Evolutionary conservation across 116 monocot species (phyloP), one percentile per base, ranked within the genome.

Genomic region (Iris pallida): DNA sequence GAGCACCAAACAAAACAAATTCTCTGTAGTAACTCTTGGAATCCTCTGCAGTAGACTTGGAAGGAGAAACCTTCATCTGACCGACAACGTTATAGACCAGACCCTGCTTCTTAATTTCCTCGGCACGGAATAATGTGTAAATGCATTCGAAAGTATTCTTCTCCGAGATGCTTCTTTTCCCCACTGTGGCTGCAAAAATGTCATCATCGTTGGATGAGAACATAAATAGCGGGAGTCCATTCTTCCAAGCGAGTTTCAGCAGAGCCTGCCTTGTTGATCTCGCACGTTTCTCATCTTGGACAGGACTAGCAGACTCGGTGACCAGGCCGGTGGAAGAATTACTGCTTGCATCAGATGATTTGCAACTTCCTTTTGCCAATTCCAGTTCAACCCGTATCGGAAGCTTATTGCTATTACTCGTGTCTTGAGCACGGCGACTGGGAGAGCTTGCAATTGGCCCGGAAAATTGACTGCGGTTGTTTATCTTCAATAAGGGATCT

Each of bases 161-260:
- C 10, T 64, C 20, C n/a, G 57, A 64, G 51, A 53, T n/a, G 43
- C 59, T 65, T 77, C 57, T 77, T 55, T 64, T 79, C 68, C 75
- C 83, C 20, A 89, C 48, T 65, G 83, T 85, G 10, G 90, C 92
- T 30, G 78, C 90, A 66, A 97, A 85, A 65, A 92, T 82, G 55
- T 85, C 76, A 53, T 60, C 66, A 18, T 87, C 85, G 73, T 83
- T 76, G n/a, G 69, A 72, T 57, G 97, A 92, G 68, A 92, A 77
- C 79, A 90, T 82, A 63, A 85, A 92, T 7, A 90, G 46, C 62
- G 87, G 90, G 10, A 81, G 68, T 9, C 81, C 92, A 71, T 85
- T 84, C 73, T 90, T 90, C 90, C 92, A 98, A 58, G 74, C 68
- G 40, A 98, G 70, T 48, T 82, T 81, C 55, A 98, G 68, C 73